A percentile compares a stretch with the other conserved stretches of the same genome.
phyloP scores from a whole-genome alignment of 352 stramenopile species.

The Phytophthora crassamura region DNA sequence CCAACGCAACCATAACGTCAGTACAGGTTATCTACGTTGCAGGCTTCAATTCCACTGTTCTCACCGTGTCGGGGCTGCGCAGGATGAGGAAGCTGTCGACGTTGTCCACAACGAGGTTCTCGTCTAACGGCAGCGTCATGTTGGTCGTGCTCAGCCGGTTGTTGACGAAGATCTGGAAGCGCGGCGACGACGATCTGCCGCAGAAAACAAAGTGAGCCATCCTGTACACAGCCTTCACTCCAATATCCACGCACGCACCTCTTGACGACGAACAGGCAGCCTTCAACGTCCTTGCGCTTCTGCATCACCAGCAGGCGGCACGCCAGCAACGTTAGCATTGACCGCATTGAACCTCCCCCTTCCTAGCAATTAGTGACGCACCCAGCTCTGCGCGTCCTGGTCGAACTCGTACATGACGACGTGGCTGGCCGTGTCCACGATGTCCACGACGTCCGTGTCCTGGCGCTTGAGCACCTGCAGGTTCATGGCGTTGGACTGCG shows the following conservation, averaged over 20 bases:
- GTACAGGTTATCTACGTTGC: neutral
- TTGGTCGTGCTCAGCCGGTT: conserved; percentile 91
- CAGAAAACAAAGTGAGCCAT: neutral
- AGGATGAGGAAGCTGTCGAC: conserved; percentile 89
- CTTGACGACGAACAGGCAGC: conserved; percentile 88
- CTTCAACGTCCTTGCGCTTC: conserved; percentile 90
- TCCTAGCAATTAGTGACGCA: conserved; percentile 40
- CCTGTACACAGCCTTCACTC: neutral
- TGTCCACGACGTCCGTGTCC: conserved; percentile 79
- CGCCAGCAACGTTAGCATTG: conserved; percentile 16
- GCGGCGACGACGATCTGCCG: conserved; percentile 69
- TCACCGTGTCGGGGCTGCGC: conserved; percentile 65
- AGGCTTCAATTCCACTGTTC: neutral
- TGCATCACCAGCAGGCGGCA: conserved; percentile 28
- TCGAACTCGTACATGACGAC: conserved; percentile 92
- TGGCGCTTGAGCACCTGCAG: conserved; percentile 88
- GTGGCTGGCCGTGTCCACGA: conserved; percentile 86
- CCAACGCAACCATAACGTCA: neutral
- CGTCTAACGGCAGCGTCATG: conserved; percentile 80
- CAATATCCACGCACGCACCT: conserved; percentile 35
- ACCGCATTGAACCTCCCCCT: neutral
- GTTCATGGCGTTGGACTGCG: conserved; percentile 89
- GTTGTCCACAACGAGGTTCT: conserved; percentile 79
- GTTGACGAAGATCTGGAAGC: conserved; percentile 90
- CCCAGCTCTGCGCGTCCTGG: conserved; percentile 82